Percentiles rank a stretch among this genome's conserved stretches.
Evolutionary conservation across 2,329 filamentous ascomycete species (phyloP).

Genomic region (Venturia oleaginea): DNA sequence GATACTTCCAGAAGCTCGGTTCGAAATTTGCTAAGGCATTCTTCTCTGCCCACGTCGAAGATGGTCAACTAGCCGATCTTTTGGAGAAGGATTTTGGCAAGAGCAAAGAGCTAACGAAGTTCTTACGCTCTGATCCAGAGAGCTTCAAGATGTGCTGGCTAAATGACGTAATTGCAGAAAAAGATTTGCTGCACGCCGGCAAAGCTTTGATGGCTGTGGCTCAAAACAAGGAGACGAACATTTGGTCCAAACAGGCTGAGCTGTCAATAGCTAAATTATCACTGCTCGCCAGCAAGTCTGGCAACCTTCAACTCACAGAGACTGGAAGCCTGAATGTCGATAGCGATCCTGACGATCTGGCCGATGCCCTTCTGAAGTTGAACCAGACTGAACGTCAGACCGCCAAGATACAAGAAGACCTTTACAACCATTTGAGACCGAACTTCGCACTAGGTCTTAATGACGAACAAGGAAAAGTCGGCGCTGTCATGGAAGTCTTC

Average conservation of each 20-base stretch:
- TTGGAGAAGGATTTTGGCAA: constrained; percentile 61
- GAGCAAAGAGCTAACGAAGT: constrained; percentile 64
- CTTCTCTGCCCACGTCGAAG: constrained; percentile 67
- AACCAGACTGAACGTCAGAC: neutral
- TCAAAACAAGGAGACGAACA: constrained; percentile 60
- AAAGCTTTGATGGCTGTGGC: constrained; percentile 63
- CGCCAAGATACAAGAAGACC: neutral
- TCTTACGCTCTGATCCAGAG: constrained; percentile 54
- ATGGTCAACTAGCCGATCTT: constrained; percentile 56
- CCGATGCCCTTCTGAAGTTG: neutral
- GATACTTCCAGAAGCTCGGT: constrained; percentile 55
- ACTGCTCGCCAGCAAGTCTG: constrained; percentile 47
- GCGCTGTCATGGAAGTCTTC: neutral
- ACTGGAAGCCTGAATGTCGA: neutral
- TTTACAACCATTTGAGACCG: neutral
- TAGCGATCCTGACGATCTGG: neutral
- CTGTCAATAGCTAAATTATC: constrained; percentile 80
- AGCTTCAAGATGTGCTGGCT: constrained; percentile 86
- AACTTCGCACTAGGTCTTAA: constrained; percentile 13
- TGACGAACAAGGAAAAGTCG: neutral
- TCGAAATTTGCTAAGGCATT: constrained; percentile 64
- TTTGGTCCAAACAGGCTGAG: constrained; percentile 92
- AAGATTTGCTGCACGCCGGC: constrained; percentile 65
- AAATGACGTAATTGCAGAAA: constrained; percentile 73
- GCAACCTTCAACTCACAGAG: neutral